Percentiles rank a stretch among this genome's conserved stretches.
Evolutionary conservation across 1,284 basidiomycete genomes (phyloP).

Genomic region (Mycosarcoma mackinlayi): DNA sequence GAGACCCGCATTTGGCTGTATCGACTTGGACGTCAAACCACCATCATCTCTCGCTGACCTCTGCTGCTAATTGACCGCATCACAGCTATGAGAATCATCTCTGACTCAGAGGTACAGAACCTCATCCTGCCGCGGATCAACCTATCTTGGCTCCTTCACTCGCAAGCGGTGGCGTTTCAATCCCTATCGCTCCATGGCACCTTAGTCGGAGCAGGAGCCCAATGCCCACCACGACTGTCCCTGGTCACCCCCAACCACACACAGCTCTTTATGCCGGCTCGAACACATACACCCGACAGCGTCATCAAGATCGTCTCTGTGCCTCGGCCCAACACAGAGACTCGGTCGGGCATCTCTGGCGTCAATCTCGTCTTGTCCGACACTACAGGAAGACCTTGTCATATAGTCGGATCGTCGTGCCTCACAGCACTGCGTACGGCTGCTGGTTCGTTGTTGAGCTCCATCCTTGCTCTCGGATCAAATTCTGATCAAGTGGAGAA

Average conservation of each 20-base stretch:
- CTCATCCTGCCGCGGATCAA: background rate
- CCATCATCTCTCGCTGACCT: too few species aligned
- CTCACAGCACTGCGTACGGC: constrained; percentile 28
- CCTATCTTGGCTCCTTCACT: background rate
- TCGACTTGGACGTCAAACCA: too few species aligned
- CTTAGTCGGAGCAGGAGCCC: too few species aligned
- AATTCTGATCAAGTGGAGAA: too few species aligned
- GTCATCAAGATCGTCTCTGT: constrained; percentile 35
- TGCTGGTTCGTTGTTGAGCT: constrained; percentile 18
- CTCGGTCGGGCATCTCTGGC: constrained; percentile 7
- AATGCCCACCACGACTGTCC: constrained; percentile 22
- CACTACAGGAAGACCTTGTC: background rate
- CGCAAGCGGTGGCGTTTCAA: constrained; percentile 17
- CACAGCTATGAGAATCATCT: constrained; percentile 1
- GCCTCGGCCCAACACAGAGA: background rate
- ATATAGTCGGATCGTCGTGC: constrained; percentile 19
- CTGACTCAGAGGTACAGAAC: background rate
- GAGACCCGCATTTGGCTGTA: too few species aligned
- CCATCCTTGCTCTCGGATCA: constrained; percentile 12
- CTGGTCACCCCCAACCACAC: constrained; percentile 9
- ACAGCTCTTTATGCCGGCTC: constrained; percentile 41
- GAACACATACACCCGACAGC: background rate
- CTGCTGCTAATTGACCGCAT: background rate
- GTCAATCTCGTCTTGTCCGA: constrained; percentile 23
- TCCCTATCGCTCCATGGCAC: background rate